Conservation (phyloP, 805 yeast genomes). For the Candida montana region DNA sequence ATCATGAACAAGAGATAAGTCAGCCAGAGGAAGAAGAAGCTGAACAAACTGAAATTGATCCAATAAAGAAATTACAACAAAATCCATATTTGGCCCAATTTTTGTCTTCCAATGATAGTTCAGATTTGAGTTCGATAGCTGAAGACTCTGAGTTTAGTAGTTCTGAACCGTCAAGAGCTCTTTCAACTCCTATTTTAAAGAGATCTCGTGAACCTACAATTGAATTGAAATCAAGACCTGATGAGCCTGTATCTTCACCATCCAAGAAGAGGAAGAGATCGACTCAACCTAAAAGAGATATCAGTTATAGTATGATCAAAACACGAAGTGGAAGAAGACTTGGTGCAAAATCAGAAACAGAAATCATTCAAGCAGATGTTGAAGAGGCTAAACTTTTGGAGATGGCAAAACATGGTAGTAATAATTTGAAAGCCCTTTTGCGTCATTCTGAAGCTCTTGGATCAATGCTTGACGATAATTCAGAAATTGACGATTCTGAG, state of each 20-base stretch:
- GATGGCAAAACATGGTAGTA: no score
- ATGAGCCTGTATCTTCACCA: not conserved
- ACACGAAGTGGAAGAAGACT: constrained; percentile 28
- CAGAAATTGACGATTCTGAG: not conserved
- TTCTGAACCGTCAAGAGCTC: no score
- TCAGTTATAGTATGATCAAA: constrained; percentile 22
- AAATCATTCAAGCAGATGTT: constrained; percentile 19
- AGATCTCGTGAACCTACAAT: not conserved
- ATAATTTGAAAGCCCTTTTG: no score
- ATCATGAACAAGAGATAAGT: no score
- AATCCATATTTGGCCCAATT: not conserved
- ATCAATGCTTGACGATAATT: no score
- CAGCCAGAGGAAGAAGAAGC: not conserved
- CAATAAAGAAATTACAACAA: not conserved
- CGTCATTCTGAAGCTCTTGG: no score
- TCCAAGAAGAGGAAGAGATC: not conserved
- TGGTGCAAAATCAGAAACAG: constrained; percentile 25
- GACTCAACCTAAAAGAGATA: constrained; percentile 2
- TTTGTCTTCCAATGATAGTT: not conserved
- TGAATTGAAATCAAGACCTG: not conserved
- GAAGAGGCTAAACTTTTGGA: constrained; percentile 13
- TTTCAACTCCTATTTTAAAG: not conserved
- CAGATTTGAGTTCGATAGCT: not conserved
- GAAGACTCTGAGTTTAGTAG: not conserved
- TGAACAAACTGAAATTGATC: not conserved